Base-by-base conservation (phyloP, 2,329 filamentous ascomycete genomes). In the Lasiodiplodia citricola region DNA sequence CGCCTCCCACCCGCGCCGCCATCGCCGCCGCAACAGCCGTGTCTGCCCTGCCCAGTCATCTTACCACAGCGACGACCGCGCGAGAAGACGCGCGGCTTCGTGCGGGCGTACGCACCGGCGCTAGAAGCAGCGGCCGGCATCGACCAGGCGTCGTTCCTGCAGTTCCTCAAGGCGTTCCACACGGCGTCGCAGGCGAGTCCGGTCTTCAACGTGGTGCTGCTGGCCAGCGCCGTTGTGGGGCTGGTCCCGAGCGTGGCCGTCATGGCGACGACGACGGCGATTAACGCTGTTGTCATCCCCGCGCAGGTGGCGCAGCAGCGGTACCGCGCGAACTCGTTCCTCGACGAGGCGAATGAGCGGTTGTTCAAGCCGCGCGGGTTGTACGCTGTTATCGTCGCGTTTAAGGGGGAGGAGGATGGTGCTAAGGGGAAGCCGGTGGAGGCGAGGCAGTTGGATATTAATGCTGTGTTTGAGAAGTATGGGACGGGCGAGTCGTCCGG, bases 331-430 rank as follows among this genome's bases (percentile, higher is more conserved):
- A 89, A 88, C 72, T 78, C 74, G 0, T 90, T 87, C 73, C 81
- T 90, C 18, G 83, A 88, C 71, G 77, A 80, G 44, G 81, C 88
- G 72, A 90, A 90, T 72, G 79, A 83, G 10, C 80, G 85, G 3
- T 83, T 88, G 69, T 90, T 90, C 75, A 82, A 81, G 57, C 87
- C 88, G 0, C 82, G 82, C 2, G 87, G 87, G 0, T 80, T 90
- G 0, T 86, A 84, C 75, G 84, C 82, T 69, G 78, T 87, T 23
- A 80, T 90, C 47, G 83, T 89, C 77, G 84, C 84, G 1, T 88
- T 81, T 78, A 84, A 47, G 44, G 44, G 84, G 64, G 62, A 83
- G 0, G 80, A 82, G 3, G 71, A 35, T 35, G 2, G 25, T 3
- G 8, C 2, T 1, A 35, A 76, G 64, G 52, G n/a, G 78, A 83